Evolutionary conservation across 768 basidiomycete genomes (phyloP), one percentile per base, ranked within the genome.

Genomic region (Agrocybe pediades): DNA sequence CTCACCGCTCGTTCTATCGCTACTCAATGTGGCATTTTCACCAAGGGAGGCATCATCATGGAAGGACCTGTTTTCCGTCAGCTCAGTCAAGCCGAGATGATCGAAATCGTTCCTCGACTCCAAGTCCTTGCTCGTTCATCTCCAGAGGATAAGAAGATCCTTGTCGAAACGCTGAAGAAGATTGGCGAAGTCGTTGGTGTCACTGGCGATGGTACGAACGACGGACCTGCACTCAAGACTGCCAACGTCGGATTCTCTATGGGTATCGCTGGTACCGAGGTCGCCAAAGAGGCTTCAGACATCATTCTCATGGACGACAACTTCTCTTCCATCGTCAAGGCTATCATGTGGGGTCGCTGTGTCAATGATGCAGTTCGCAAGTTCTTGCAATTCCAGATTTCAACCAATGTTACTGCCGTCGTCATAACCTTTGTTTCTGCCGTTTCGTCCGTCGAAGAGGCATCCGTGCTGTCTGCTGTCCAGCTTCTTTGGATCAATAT

Each of bases 261-360:
- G 93, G 92, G 92, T 60, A 88, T 95, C 59, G 86, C 95, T 24
- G 97, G 97, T 9, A 99, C 97, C 1, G 97, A 99, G 68, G 94
- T 99, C 16, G 95, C 97, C 44, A 98, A 99, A 72, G 95, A 98
- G 70, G 97, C 97, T 1, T 98, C 96, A 6, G 97, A 99, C 64
- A 97, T 99, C 65, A 95, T 98, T 62, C 84, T 98, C 39, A 97
- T 97, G 95, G 91, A 95, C 67, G 94, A 95, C 71, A 95, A 96
- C 68, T 98, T 99, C 68, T 75, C 92, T 3, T 95, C 92, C 2
- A 95, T 99, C 64, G 93, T 98, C 60, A 88, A 93, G 62, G 97
- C 97, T 51, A 97, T 98, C 62, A 95, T 97, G 79, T 98, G 97
- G 96, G 97, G 97, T 40, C 91, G 97, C 45, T 96, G 94, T 64